Evolutionary conservation across 139 green algal species (phyloP), one percentile per base, ranked within the genome.

Genomic region (Tetraselmis chui): DNA sequence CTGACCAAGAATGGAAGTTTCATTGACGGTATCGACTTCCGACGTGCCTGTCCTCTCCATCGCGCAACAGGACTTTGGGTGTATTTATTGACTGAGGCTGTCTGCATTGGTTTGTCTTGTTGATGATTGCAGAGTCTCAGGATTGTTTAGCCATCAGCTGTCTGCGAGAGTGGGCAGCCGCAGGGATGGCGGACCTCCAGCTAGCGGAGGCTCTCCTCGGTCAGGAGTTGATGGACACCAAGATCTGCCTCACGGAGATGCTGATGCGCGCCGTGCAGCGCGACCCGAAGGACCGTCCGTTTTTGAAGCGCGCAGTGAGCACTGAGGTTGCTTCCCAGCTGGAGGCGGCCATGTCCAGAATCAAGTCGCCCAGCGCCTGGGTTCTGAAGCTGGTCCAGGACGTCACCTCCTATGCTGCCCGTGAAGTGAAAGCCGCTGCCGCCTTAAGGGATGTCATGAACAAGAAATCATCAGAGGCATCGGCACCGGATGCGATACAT

Each of bases 141-240:
- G 45, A 67, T 18, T 5, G 11, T 18, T 25, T 67, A 5, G 45
- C 45, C 45, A 67, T 67, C 45, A 67, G 45, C 45, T 84, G 83
- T 75, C 85, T 96, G 84, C 86, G 91, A 29, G 81, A 76, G 45
- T 96, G 92, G 93, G 84, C 84, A 1, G 77, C 81, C 23, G 87
- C 89, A 1, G 90, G 90, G 0, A 87, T 90, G 24, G 87, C 85
- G 27, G 92, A 95, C 82, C 77, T 96, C 27, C 84, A 87, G 29
- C 88, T 96, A 29, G 89, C 87, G 25, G 89, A 95, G 84, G 88
- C 89, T 1, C 86, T 96, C 80, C 82, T 86, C 18, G 92, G 92
- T 28, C 45, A 67, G 45, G 45, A 67, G 5, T 67, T 5, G 11
- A 67, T 18, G 45, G 45, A 67, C 45, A 5, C 45, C 11, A 18